Conservation (phyloP, 768 basidiomycete genomes). For the Hygrophorus pudorinus region DNA sequence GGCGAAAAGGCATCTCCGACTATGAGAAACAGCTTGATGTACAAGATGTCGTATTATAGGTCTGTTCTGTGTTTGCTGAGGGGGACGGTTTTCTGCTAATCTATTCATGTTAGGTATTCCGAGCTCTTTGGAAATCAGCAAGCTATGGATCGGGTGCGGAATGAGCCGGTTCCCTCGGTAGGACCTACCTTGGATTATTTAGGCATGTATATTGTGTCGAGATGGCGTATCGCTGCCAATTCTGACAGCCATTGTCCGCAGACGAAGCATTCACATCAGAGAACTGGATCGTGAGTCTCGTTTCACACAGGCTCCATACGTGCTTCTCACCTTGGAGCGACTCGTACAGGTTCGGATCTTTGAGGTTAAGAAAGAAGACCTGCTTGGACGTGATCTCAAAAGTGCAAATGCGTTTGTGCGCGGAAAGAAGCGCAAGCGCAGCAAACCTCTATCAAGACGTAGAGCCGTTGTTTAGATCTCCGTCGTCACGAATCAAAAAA, state of each 20-base stretch:
- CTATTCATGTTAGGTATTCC: constrained; percentile 46
- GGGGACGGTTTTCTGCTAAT: background rate
- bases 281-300: constrained; percentile 87
- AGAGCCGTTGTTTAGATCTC: constrained; percentile 30
- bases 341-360: constrained; percentile 73
- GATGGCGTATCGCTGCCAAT: background rate
- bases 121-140: constrained; percentile 74
- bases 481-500: background rate
- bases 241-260: constrained; percentile 18
- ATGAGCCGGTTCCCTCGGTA: constrained; percentile 66
- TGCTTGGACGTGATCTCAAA: constrained; percentile 83
- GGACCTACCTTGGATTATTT: constrained; percentile 84
- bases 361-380: constrained; percentile 89
- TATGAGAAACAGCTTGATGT: constrained; percentile 97
- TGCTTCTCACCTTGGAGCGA: background rate
- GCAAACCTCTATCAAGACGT: constrained; percentile 57
- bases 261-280: constrained; percentile 99
- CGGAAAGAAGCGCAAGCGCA: constrained; percentile 85
- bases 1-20: constrained; percentile 75
- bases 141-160: constrained; percentile 79
- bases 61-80: constrained; percentile 18
- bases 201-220: constrained; percentile 36
- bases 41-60: constrained; percentile 98
- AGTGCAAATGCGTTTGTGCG: constrained; percentile 73
- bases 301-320: constrained; percentile 2